Base-by-base conservation (phyloP, 2,329 filamentous ascomycete species). In the Boeremia exigua region DNA sequence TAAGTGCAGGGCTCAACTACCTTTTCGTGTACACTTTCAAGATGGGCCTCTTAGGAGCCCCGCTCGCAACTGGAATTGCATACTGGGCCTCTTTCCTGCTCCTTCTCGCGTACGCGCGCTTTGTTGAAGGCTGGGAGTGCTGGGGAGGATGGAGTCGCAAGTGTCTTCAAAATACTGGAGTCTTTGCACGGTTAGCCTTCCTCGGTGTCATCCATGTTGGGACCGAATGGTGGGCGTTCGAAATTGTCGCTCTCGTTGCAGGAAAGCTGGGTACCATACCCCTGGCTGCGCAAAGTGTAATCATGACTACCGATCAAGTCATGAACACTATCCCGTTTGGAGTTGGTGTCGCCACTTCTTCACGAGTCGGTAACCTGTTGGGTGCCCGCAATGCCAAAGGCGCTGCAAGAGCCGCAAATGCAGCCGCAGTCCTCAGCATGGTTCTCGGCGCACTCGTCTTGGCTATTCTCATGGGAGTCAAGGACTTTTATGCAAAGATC, bases 221-320 rank as follows among this genome's bases (percentile, higher is more conserved):
- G 3, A 95, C 91, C 0, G 92, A 96, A 75, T 96, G 91, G 92
- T 96, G 92, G 92, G 92, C 92, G 0, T 96, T 96, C 66, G 92
- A 96, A 75, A 94, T 96, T 62, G 91, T 96, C 1, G 91, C 91
- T 1, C 83, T 96, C 0, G 90, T 89, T 2, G 91, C 92, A 5
- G 92, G 92, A 1, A 84, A 88, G 32, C 83, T 96, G 0, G 92
- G 92, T 3, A 93, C 90, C 0, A 78, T 92, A 30, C 84, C 91
- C 0, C 81, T 96, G 0, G 92, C 92, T 1, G 90, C 92, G 0
- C 92, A 96, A 74, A 90, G 86, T 43, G 90, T 96, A 19, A 92
- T 96, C 71, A 96, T 96, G 91, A 96, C 91, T 0, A 86, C 89
- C 0, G 91, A 96, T 71, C 90, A 94, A 70, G 85, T 93, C 53